These are phyloP conservation scores for Phalaenopsis hybrid DNA, from an alignment of 116 monocot genomes.

Conservation along the genomic window DNA sequence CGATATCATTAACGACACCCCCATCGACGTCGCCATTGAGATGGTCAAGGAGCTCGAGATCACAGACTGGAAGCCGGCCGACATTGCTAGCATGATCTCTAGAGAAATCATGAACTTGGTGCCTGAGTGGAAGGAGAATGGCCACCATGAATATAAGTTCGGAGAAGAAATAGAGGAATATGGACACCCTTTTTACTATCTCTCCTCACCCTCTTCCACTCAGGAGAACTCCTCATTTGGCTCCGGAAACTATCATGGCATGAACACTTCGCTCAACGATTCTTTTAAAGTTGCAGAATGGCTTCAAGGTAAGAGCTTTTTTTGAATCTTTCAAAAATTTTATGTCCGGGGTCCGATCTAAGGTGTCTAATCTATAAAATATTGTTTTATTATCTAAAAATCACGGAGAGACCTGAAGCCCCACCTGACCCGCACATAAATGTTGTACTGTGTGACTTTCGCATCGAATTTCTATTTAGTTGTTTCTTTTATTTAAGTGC, in stretches of 20 bases:
- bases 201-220: conserved; percentile 57
- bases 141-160: conserved; percentile 35
- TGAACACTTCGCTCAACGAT: not conserved
- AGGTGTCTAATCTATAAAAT: no score
- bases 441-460: no score
- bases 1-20: conserved; percentile 56
- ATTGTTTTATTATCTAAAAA: no score
- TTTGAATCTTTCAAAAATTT: not conserved
- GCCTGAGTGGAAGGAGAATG: conserved; percentile 47
- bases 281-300: conserved; percentile 23
- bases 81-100: conserved; percentile 62
- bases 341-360: no score
- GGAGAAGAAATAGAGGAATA: conserved; percentile 31
- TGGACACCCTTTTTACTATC: conserved; percentile 37
- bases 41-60: conserved; percentile 87
- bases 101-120: conserved; percentile 50
- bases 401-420: no score
- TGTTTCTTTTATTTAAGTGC: no score
- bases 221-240: conserved; percentile 45
- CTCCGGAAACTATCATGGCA: conserved; percentile 9
- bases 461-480: no score
- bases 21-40: conserved; percentile 68
- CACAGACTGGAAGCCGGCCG: conserved; percentile 38
- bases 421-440: no score
- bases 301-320: conserved; percentile 33